Evolutionary conservation across 768 basidiomycete species (phyloP).

Genomic region (Hemileccinum impolitum): DNA sequence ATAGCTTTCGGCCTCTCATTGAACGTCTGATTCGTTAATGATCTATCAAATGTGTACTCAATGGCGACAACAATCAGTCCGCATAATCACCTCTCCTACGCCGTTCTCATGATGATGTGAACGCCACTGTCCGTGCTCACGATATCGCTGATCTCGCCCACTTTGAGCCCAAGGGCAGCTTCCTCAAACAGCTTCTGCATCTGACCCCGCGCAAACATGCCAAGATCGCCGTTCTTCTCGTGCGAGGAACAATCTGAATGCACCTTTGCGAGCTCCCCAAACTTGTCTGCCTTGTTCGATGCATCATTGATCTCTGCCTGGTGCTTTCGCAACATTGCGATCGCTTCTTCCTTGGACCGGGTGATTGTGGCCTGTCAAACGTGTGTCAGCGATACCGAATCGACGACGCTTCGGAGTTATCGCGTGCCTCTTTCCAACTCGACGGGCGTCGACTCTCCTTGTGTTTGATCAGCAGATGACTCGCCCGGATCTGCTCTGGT

Average conservation of each 20-base stretch:
- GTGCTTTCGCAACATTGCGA: slow-evolving; percentile 66
- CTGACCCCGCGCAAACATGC: slow-evolving; percentile 77
- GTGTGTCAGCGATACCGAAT: background rate
- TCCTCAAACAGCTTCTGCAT: slow-evolving; percentile 99
- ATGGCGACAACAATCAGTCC: slow-evolving; percentile 19
- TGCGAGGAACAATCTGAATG: slow-evolving; percentile 94
- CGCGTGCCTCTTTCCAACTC: slow-evolving; percentile 79
- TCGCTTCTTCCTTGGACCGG: slow-evolving; percentile 85
- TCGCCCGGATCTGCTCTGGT: slow-evolving; percentile 76
- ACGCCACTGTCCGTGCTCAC: slow-evolving; percentile 93
- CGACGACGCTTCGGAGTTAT: background rate
- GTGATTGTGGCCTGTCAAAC: slow-evolving; percentile 65
- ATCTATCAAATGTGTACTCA: no score
- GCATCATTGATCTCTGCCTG: slow-evolving; percentile 54
- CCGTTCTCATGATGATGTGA: slow-evolving; percentile 88
- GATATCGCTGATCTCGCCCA: slow-evolving; percentile 76
- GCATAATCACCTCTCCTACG: slow-evolving; percentile 30
- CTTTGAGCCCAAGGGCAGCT: slow-evolving; percentile 66
- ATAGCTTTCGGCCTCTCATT: no score
- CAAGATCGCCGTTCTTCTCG: slow-evolving; percentile 79
- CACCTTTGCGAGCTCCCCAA: slow-evolving; percentile 67
- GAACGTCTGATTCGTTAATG: no score
- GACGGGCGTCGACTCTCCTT: slow-evolving; percentile 70
- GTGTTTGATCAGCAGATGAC: slow-evolving; percentile 94
- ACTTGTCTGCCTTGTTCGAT: slow-evolving; percentile 48